A percentile compares a stretch with the other conserved stretches of the same genome.
These are phyloP conservation scores for Trichoderma harzianum DNA, from an alignment of 2,329 filamentous ascomycete species.

Conservation along the genomic window DNA sequence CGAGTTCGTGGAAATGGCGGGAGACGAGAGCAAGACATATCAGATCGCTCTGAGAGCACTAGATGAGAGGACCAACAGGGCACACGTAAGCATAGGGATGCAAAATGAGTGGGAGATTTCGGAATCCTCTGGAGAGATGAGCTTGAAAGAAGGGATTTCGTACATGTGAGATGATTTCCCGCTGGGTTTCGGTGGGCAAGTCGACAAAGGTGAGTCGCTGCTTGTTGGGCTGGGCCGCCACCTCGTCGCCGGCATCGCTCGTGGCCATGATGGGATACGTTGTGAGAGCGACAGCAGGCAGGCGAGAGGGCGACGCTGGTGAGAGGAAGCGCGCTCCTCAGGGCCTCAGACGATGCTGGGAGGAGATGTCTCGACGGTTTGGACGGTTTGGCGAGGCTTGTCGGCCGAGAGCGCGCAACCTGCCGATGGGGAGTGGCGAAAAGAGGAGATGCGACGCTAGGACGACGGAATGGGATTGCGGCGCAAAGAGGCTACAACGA, in stretches of 20 bases:
- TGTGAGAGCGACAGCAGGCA: constrained; percentile 4
- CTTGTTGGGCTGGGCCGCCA: constrained; percentile 17
- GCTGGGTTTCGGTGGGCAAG: constrained; percentile 47
- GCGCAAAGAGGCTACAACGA: not conserved
- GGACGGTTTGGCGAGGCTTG: not conserved
- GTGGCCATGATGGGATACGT: constrained; percentile 33
- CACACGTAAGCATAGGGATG: not conserved
- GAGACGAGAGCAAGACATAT: constrained; percentile 58
- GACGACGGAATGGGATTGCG: not conserved
- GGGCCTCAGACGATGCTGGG: not conserved
- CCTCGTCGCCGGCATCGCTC: constrained; percentile 31
- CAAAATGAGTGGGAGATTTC: not conserved
- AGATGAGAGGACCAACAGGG: constrained; percentile 15
- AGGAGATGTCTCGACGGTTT: not conserved
- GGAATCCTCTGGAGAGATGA: not conserved
- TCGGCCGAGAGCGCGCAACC: not conserved
- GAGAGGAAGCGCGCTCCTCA: constrained; percentile 10
- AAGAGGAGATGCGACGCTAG: not conserved
- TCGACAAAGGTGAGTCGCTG: constrained; percentile 36
- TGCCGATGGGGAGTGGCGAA: not conserved
- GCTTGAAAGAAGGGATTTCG: constrained; percentile 19
- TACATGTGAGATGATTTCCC: constrained; percentile 47
- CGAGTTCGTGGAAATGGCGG: constrained; percentile 54
- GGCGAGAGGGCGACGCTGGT: constrained; percentile 2
- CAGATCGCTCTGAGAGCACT: constrained; percentile 53